Percentiles rank a stretch among this genome's conserved stretches.
phyloP scores from a whole-genome alignment of 1,139 yeast genomes.

The Suhomyces bribrorum region DNA sequence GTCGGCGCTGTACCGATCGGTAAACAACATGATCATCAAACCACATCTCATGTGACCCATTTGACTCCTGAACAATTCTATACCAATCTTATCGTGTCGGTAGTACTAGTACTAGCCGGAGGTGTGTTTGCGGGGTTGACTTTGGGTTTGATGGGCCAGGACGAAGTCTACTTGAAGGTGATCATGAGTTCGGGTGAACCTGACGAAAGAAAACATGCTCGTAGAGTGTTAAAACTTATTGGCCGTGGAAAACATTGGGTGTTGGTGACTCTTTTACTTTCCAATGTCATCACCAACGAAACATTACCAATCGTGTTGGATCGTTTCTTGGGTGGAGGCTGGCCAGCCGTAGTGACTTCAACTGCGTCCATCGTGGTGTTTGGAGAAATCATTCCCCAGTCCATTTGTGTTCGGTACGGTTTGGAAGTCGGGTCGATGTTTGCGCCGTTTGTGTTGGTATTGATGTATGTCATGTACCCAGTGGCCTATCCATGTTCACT shows the following conservation, averaged over 20 bases:
- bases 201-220: conserved; percentile 69
- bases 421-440: conserved; percentile 87
- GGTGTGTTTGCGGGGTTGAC: conserved; percentile 97
- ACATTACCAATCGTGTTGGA: conserved; percentile 93
- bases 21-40: conserved; percentile 2
- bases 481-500: conserved; percentile 88
- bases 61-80: conserved; percentile 50
- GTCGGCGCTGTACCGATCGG: conserved; percentile 20
- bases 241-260: conserved; percentile 96
- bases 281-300: conserved; percentile 93
- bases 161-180: conserved; percentile 83
- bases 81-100: conserved; percentile 59
- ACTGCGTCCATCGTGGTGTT: conserved; percentile 91
- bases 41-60: conserved; percentile 7
- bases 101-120: conserved; percentile 75
- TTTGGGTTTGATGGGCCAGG: conserved; percentile 95
- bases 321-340: conserved; percentile 92
- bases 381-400: conserved; percentile 96
- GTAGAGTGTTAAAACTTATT: conserved; percentile 68
- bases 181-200: conserved; percentile 60
- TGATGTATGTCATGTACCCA: conserved; percentile 92
- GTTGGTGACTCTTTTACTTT: conserved; percentile 81
- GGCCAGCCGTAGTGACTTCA: conserved; percentile 93
- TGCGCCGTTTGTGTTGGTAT: conserved; percentile 78
- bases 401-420: conserved; percentile 90